Percentiles rank a stretch among this genome's conserved stretches.
phyloP scores from a whole-genome alignment of 495 filamentous ascomycete genomes.

The Rhizodiscina lignyota region DNA sequence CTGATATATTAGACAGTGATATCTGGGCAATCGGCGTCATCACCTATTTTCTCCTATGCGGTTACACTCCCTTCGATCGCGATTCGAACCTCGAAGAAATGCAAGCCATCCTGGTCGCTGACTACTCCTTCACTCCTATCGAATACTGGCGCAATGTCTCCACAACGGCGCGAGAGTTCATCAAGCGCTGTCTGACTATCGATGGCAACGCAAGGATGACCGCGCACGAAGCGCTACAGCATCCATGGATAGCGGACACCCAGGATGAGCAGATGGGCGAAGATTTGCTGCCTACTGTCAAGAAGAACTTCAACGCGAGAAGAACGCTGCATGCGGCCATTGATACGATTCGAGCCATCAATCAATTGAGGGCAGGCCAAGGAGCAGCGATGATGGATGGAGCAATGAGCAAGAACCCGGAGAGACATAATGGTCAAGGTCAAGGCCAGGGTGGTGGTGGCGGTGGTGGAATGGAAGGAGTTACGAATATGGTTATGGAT shows the following conservation, averaged over 20 bases:
- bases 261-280: conserved; percentile 25
- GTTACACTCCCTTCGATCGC: conserved; percentile 95
- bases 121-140: conserved; percentile 88
- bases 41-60: conserved; percentile 92
- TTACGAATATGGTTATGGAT: conserved; percentile 34
- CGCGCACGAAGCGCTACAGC: conserved; percentile 81
- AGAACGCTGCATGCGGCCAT: conserved; percentile 91
- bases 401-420: conserved; percentile 44
- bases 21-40: conserved; percentile 73
- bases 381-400: conserved; percentile 67
- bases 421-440: conserved; percentile 16
- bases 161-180: conserved; percentile 75
- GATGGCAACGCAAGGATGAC: conserved; percentile 78
- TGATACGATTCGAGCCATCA: conserved; percentile 95
- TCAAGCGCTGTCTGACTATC: conserved; percentile 73
- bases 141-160: conserved; percentile 96
- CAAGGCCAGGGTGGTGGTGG: conserved; percentile 1
- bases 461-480: conserved; percentile 9
- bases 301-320: conserved; percentile 98
- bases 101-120: conserved; percentile 92
- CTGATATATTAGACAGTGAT: conserved; percentile 28
- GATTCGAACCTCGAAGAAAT: conserved; percentile 97
- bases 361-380: conserved; percentile 80
- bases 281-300: conserved; percentile 80
- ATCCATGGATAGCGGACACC: conserved; percentile 66